These are phyloP conservation scores for Annulohypoxylon maeteangense DNA, from an alignment of 495 filamentous ascomycete genomes.

Conservation along the genomic window DNA sequence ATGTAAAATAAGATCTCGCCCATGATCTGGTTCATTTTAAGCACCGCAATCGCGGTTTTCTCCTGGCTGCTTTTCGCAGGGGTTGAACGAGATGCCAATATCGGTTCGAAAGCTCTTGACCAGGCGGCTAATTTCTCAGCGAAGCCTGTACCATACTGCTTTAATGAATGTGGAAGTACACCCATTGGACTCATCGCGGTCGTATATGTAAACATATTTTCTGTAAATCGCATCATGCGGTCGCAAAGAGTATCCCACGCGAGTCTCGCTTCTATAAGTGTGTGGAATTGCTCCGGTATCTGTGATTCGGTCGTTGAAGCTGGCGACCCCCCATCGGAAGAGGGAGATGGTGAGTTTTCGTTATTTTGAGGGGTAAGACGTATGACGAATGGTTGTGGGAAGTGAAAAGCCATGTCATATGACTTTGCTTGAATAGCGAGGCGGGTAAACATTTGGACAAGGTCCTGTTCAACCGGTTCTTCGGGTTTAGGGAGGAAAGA, in stretches of 20 bases:
- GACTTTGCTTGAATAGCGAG: conserved; percentile 68
- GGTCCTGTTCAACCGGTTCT: conserved; percentile 65
- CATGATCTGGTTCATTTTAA: conserved; percentile 67
- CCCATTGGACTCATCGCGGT: conserved; percentile 56
- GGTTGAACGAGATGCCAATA: conserved; percentile 58
- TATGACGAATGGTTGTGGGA: conserved; percentile 65
- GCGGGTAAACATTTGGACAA: conserved; percentile 67
- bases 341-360: conserved; percentile 52
- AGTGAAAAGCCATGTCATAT: conserved; percentile 70
- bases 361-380: conserved; percentile 54
- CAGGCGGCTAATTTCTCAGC: conserved; percentile 61
- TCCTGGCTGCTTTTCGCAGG: conserved; percentile 63
- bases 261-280: conserved; percentile 59
- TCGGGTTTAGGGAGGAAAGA: conserved; percentile 52
- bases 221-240: conserved; percentile 63
- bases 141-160: conserved; percentile 56
- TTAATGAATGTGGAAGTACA: conserved; percentile 57
- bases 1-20: conserved; percentile 63
- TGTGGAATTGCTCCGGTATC: conserved; percentile 60
- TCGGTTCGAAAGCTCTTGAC: conserved; percentile 62
- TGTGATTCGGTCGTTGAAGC: conserved; percentile 51
- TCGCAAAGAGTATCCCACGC: conserved; percentile 63
- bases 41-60: conserved; percentile 62
- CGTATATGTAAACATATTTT: conserved; percentile 59
- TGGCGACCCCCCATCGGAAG: conserved; percentile 56